These are phyloP conservation scores for Tulasnella sp. DNA, from an alignment of 768 basidiomycete genomes.

Conservation along the genomic window DNA sequence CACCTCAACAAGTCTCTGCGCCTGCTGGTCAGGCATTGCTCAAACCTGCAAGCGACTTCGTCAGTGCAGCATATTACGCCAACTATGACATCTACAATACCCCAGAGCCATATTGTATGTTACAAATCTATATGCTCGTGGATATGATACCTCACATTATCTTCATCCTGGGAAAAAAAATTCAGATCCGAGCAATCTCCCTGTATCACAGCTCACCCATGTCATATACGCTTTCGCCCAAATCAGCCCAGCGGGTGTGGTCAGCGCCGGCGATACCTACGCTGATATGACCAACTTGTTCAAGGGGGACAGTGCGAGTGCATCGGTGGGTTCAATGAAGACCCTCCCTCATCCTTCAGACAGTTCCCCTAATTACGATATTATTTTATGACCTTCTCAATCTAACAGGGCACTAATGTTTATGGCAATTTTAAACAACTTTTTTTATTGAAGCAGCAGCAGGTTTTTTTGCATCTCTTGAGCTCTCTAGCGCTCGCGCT, in stretches of 20 bases:
- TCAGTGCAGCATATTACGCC: too few species aligned
- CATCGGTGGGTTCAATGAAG: constrained; percentile 47
- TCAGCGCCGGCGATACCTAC: constrained; percentile 58
- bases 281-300: constrained; percentile 46
- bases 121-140: too few species aligned
- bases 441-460: constrained; percentile 26
- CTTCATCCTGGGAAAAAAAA: too few species aligned
- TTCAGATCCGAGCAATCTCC: constrained; percentile 56
- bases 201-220: constrained; percentile 51
- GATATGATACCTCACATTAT: constrained; percentile 10
- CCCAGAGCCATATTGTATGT: too few species aligned
- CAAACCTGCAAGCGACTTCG: too few species aligned
- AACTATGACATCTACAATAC: too few species aligned
- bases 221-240: constrained; percentile 76
- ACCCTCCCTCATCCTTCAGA: constrained; percentile 26
- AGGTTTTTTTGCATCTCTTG: not conserved
- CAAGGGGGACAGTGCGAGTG: constrained; percentile 54
- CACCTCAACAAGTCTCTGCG: too few species aligned
- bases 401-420: constrained; percentile 21
- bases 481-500: not conserved
- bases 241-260: constrained; percentile 49
- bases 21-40: too few species aligned
- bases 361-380: too few species aligned
- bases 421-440: constrained; percentile 31
- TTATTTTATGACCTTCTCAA: too few species aligned